phyloP scores from a whole-genome alignment of 768 basidiomycete genomes.

The Mrakia frigida region DNA sequence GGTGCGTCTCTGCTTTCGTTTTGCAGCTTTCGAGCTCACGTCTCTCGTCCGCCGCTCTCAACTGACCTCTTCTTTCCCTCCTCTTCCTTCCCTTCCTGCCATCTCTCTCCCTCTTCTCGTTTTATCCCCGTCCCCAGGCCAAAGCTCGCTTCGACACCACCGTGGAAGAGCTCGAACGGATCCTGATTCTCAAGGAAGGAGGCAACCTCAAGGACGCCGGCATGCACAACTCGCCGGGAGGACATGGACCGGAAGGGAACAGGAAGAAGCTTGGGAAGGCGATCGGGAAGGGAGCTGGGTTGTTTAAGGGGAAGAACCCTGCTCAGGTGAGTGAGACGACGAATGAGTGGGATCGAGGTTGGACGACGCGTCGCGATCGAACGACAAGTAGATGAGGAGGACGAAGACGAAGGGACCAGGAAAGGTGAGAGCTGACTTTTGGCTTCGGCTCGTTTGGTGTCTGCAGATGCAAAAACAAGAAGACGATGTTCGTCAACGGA shows the following conservation, averaged over 20 bases:
- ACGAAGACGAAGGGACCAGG: too few species aligned
- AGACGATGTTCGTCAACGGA: slow-evolving; percentile 80
- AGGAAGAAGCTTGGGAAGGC: slow-evolving; percentile 86
- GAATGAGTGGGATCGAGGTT: too few species aligned
- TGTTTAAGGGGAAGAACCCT: slow-evolving; percentile 88
- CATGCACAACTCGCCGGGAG: slow-evolving; percentile 39
- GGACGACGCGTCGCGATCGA: too few species aligned
- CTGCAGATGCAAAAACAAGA: slow-evolving; percentile 80
- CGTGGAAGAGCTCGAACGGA: slow-evolving; percentile 88
- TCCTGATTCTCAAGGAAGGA: slow-evolving; percentile 90
- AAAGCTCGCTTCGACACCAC: slow-evolving; percentile 79
- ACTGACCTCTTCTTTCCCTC: too few species aligned
- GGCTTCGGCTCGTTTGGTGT: background rate
- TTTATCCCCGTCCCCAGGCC: slow-evolving; percentile 46
- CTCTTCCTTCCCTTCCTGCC: too few species aligned
- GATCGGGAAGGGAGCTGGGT: slow-evolving; percentile 70
- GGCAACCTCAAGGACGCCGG: slow-evolving; percentile 77
- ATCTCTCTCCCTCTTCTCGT: background rate
- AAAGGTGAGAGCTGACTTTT: background rate
- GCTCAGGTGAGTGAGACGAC: slow-evolving; percentile 61
- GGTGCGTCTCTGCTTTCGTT: slow-evolving; percentile 36
- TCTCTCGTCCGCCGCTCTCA: background rate
- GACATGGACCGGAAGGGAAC: slow-evolving; percentile 54
- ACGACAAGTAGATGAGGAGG: too few species aligned
- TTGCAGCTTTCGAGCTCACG: too few species aligned